These are phyloP conservation scores for Smithsoniella earleae DNA, from an alignment of 163 green algal genomes.

Conservation along the genomic window DNA sequence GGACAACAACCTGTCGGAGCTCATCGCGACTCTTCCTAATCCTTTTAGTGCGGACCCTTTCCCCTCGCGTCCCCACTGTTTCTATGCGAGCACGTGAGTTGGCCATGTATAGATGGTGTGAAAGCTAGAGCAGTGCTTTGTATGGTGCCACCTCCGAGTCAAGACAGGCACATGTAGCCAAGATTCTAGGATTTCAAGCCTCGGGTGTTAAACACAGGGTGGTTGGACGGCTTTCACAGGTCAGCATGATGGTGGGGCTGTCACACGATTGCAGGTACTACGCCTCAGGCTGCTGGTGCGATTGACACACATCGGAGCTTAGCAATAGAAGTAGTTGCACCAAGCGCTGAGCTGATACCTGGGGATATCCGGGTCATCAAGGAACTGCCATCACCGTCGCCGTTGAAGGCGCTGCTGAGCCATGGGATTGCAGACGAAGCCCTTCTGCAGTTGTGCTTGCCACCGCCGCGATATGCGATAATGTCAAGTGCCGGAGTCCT, in stretches of 20 bases:
- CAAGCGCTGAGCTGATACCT: constrained; percentile 15
- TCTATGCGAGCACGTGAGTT: no score
- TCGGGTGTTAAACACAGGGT: no score
- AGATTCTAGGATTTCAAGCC: no score
- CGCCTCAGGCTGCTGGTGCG: not conserved
- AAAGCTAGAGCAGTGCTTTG: no score
- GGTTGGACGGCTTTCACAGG: no score
- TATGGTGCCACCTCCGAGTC: no score
- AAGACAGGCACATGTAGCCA: no score
- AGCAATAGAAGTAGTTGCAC: constrained; percentile 13
- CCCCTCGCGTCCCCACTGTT: no score
- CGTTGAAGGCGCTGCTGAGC: constrained; percentile 38
- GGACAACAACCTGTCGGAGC: constrained; percentile 2
- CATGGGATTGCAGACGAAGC: constrained; percentile 52
- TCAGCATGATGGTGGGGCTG: no score
- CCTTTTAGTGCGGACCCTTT: not conserved
- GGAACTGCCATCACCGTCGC: constrained; percentile 37
- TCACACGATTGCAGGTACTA: not conserved
- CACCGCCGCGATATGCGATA: constrained; percentile 59
- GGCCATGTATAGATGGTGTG: no score
- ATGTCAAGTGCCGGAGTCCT: constrained; percentile 73
- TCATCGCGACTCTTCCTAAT: constrained; percentile 25
- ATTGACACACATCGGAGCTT: constrained; percentile 5
- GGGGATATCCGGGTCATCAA: not conserved
- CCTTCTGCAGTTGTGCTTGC: constrained; percentile 56